Base-by-base conservation (phyloP, 768 basidiomycete species). In the Suillus subluteus region DNA sequence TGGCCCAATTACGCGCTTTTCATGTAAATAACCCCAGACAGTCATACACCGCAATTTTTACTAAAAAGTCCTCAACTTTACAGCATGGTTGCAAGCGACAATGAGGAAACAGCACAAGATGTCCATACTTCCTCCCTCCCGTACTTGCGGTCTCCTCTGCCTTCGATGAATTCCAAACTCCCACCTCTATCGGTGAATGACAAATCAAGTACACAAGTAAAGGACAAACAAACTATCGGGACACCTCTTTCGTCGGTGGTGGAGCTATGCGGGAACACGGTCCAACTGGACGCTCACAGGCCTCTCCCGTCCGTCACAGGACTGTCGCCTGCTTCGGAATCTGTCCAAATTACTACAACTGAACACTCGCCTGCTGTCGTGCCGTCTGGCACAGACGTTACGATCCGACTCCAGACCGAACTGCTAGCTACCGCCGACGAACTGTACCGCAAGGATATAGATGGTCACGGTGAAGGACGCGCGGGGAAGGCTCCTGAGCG, bases 391-490 rank as follows among this genome's bases (percentile, higher is more conserved):
- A 65, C 72, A 41, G 67, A 71, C 32, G 67, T 78, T 21, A 76
- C 78, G 23, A 75, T 78, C 18, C 74, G 79, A 59, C 79, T 87
- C 16, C 88, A 88, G 67, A 85, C 84, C 43, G 89, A 90, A 74
- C 79, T 90, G 41, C 74, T 88, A 50, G 83, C 84, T 58, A 86
- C 87, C 41, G 87, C 86, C 50, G 84, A 86, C 73, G 88, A 91
- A 73, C 77, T 90, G 48, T 87, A 87, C 70, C 81, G 84, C 72
- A 83, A 82, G 62, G 75, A 71, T 21, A 70, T 79, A 50, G 77
- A 77, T 21, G 64, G 73, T 26, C 78, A 71, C 38, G 26, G 41
- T 32, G 59, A 43, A 61, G 68, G 73, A 6, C 74, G 75, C 30
- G 62, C 69, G 59, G 70, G 80, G 61, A 76, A 77, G 67, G 65